phyloP scores from a whole-genome alignment of 306 rosid genomes.

The Macrotyloma uniflorum region DNA sequence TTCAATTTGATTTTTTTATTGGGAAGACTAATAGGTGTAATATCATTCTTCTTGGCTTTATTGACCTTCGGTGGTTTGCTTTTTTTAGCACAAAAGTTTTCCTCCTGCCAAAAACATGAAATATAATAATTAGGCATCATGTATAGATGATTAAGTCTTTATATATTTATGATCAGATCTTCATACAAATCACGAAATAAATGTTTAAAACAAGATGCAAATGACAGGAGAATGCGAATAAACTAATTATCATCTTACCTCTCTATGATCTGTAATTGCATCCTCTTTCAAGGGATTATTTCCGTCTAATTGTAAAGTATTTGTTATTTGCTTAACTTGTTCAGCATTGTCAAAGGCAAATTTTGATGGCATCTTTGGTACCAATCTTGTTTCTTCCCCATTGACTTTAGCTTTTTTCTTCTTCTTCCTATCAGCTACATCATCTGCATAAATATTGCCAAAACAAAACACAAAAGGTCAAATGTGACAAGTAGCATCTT shows the following conservation, averaged over 20 bases:
- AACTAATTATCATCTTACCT: conserved; percentile 51
- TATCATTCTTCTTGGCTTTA: conserved; percentile 66
- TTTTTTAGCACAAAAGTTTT: conserved; percentile 52
- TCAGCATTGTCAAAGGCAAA: conserved; percentile 59
- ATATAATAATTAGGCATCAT: not conserved
- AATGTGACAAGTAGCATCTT: not conserved
- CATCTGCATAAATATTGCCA: conserved; percentile 59
- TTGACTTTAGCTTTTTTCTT: conserved; percentile 63
- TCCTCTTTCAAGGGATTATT: conserved; percentile 65
- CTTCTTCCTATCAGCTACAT: conserved; percentile 72
- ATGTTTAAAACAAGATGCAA: conserved; percentile 35
- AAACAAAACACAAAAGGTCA: conserved; percentile 28
- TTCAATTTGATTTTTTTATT: conserved; percentile 80
- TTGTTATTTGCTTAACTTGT: conserved; percentile 58
- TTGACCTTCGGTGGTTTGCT: conserved; percentile 66
- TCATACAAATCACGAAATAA: conserved; percentile 15
- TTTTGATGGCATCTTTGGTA: conserved; percentile 50
- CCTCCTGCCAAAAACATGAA: conserved; percentile 64
- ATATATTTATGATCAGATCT: conserved; percentile 21
- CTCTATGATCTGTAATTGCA: conserved; percentile 51
- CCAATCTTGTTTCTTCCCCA: conserved; percentile 54
- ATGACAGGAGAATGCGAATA: conserved; percentile 1
- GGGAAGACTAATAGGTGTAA: conserved; percentile 47
- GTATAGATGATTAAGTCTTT: not conserved
- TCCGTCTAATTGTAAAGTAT: conserved; percentile 54